Evolutionary conservation across 345 rosid genomes (phyloP), one percentile per base, ranked within the genome.

Genomic region (Chamaenerion angustifolium): DNA sequence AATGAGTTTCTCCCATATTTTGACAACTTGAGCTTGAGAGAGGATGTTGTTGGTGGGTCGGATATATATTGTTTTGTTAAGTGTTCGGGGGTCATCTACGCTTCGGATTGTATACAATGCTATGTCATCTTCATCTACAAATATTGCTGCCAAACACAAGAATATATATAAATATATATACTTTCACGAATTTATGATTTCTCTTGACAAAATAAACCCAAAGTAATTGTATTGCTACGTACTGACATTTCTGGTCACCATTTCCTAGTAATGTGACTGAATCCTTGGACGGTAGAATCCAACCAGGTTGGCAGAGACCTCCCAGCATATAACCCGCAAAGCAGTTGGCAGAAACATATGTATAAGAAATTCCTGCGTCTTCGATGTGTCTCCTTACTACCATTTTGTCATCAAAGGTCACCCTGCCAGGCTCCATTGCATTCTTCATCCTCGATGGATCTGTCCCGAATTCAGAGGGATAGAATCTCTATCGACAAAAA

Each of bases 341-440:
- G 66, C 86, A 80, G 46, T 80, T 76, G 1, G 78, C 86, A 4
- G 78, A 67, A 0, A 80, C 62, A 46, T 74, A 80, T 0, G 82
- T 74, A 49, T 46, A 68, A 10, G 78, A 76, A 42, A 76, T 80
- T 6, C 66, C 58, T 0, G 78, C 78, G 1, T 71, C 75, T 60
- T 72, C 71, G 6, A 72, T 59, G 6, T 80, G 80, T 50, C 18
- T 74, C 46, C 80, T 71, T 40, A 76, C 71, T 42, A 47, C 63
- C 82, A 80, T 80, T 60, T 80, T 80, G 16, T 80, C 87, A 5
- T 76, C 82, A 48, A 76, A 76, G 1, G 80, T 59, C 12, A 74
- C 56, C 43, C 73, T 63, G 46, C 80, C 82, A 0, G 87, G 82
- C 25, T 76, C 78, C 71, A 74, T 56, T 1, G 80, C 82, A 40